Evolutionary conservation across 495 filamentous ascomycete species (phyloP), one percentile per base, ranked within the genome.

Genomic region (Elaphomyces granulatus): DNA sequence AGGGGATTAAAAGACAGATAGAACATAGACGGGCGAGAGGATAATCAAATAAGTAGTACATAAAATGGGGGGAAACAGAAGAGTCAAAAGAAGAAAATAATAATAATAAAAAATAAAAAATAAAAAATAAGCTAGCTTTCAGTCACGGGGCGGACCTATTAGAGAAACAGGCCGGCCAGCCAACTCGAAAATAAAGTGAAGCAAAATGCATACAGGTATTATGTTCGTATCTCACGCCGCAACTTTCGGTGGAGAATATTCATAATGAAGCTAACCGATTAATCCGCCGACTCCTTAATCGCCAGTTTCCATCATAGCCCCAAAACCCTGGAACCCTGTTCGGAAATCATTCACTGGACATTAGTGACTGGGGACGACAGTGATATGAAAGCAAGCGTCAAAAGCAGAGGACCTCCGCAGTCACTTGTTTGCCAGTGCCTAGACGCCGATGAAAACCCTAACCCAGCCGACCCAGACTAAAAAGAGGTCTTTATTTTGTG

Each of bases 391-490:
- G 12, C 6, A 28, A 6, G 23, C 23, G 12, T 28, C 6, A 28
- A 28, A 6, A 6, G 6, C 23, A 28, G 23, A 12, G 23, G 23
- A 28, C 12, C 6, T 28, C 6, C 12, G 23, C 23, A 28, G 23
- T 28, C 23, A 28, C 23, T 12, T 6, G n/a, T n/a, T 12, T 12
- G 23, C 23, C 12, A 28, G 23, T 6, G 52, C 54, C 56, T 50
- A 44, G 55, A 66, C 60, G 60, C 61, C 58, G 54, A 61, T 54
- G 51, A 56, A 28, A 28, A 28, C 23, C 12, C 6, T n/a, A 28
- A 45, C 48, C 33, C 36, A 40, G 45, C 46, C 47, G 43, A 40
- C 12, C 2, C 15, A 33, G 28, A 35, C n/a, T 41, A 47, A 42
- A 45, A 48, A 37, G 46, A 38, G 52, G 50, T 28, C 12, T 28